Percentiles rank a stretch among this genome's conserved stretches.
Evolutionary conservation across 2,329 filamentous ascomycete species (phyloP).

Genomic region (Hypoxylon rubiginosum): DNA sequence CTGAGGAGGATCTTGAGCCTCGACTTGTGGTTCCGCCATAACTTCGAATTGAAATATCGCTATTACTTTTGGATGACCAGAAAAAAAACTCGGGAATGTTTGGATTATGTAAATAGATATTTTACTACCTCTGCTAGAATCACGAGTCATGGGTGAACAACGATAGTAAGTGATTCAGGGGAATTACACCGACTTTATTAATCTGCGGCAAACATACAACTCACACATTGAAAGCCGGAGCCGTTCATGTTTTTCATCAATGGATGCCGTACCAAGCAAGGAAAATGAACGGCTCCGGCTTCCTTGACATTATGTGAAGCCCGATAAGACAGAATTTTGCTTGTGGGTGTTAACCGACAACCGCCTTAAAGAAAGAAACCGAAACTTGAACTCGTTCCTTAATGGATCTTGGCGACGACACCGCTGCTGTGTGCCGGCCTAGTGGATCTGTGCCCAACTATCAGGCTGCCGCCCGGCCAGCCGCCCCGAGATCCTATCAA

Average conservation of each 20-base stretch:
- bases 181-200: constrained; percentile 32
- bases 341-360: constrained; percentile 31
- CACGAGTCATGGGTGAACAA: constrained; percentile 14
- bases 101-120: constrained; percentile 1
- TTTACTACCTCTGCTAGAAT: constrained; percentile 3
- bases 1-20: constrained; percentile 17
- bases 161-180: constrained; percentile 6
- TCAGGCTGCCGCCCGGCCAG: constrained; percentile 28
- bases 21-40: constrained; percentile 22
- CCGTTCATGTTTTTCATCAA: constrained; percentile 12
- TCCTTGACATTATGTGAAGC: constrained; percentile 15
- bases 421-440: constrained; percentile 15
- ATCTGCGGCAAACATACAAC: constrained; percentile 19
- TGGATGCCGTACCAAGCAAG: constrained; percentile 13
- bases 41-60: not conserved
- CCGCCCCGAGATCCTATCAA: constrained; percentile 41
- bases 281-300: constrained; percentile 13
- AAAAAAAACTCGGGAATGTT: constrained; percentile 4
- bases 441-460: constrained; percentile 23
- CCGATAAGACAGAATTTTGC: constrained; percentile 1
- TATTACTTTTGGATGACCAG: not conserved
- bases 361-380: constrained; percentile 28
- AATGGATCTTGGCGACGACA: constrained; percentile 30
- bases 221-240: constrained; percentile 22
- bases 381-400: constrained; percentile 13